Evolutionary conservation across 768 basidiomycete genomes (phyloP), one percentile per base, ranked within the genome.

Genomic region (Naganishia kalamii): DNA sequence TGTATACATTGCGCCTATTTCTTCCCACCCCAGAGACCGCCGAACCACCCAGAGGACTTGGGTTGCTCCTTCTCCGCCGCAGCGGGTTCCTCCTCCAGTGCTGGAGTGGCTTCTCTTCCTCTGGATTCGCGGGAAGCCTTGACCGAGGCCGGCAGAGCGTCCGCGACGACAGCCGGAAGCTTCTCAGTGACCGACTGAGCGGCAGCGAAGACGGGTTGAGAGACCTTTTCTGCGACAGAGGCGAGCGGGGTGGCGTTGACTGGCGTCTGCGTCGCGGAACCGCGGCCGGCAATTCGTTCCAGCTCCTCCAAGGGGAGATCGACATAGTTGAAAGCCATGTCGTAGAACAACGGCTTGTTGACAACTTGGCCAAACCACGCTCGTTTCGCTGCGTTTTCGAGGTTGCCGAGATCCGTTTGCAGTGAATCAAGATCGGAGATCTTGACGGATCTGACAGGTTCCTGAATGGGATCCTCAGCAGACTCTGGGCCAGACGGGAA

Each of bases 271-370:
- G 66, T 65, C 30, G n/a, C 25, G 65, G 19, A 23, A 17, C 81
- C 75, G 79, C 85, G 86, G 1, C 91, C 91, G 3, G 87, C 88
- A 19, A 87, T 81, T 65, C 82, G 83, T 71, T 85, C 79, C 65
- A 96, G 77, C 57, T 84, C 80, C 48, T 89, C 88, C 85, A 92
- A 87, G 71, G 92, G 89, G 65, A 92, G 78, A 68, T 88, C 85
- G 62, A 90, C 86, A 73, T 94, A 96, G 78, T 94, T 96, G 71
- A 92, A 85, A 19, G 91, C 92, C 67, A 91, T 88, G 75, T 96
- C 90, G 79, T 93, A 96, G 81, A 97, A 96, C 43, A 91, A 72
- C 17, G 90, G 90, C 74, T 94, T 94, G 80, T 87, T 86, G 72
- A 86, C 63, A n/a, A 81, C 41, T 81, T 77, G 70, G 6, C 70